Conservation (phyloP, 345 rosid genomes). For the Xanthoceras sorbifolium region DNA sequence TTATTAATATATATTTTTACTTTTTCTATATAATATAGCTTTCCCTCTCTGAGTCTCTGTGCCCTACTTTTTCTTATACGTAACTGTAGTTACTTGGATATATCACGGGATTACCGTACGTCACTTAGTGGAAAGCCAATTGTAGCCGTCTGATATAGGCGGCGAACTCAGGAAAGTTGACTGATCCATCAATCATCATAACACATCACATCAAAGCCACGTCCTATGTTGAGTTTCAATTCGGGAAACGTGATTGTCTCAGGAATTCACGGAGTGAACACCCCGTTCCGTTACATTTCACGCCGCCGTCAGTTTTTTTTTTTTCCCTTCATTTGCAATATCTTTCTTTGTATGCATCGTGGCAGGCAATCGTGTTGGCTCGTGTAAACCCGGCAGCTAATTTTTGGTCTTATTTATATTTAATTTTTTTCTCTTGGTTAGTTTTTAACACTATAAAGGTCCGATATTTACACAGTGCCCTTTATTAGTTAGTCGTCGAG, state of each 20-base stretch:
- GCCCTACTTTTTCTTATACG: background rate
- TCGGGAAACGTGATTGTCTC: background rate
- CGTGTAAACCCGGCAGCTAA: conserved; percentile 35
- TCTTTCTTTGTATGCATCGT: conserved; percentile 37
- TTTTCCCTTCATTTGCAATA: conserved; percentile 4
- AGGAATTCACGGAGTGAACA: background rate
- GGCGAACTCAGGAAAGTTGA: conserved; percentile 16
- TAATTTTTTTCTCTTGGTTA: background rate
- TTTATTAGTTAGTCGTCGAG: background rate
- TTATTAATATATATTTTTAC: background rate
- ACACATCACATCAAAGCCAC: conserved; percentile 12
- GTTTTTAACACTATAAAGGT: background rate
- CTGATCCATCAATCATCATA: conserved; percentile 20
- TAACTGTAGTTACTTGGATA: background rate
- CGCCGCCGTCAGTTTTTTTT: conserved; percentile 9
- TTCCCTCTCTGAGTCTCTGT: too few species aligned
- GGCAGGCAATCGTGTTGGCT: conserved; percentile 47
- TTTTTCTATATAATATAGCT: too few species aligned
- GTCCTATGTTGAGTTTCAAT: background rate
- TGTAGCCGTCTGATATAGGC: conserved; percentile 31
- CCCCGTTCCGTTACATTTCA: conserved; percentile 15
- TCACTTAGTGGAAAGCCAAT: background rate
- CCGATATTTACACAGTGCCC: conserved; percentile 19
- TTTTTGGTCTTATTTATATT: background rate
- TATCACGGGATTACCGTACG: conserved; percentile 17